These are phyloP conservation scores for Teunomyces kruisii DNA, from an alignment of 805 yeast species.

Conservation along the genomic window DNA sequence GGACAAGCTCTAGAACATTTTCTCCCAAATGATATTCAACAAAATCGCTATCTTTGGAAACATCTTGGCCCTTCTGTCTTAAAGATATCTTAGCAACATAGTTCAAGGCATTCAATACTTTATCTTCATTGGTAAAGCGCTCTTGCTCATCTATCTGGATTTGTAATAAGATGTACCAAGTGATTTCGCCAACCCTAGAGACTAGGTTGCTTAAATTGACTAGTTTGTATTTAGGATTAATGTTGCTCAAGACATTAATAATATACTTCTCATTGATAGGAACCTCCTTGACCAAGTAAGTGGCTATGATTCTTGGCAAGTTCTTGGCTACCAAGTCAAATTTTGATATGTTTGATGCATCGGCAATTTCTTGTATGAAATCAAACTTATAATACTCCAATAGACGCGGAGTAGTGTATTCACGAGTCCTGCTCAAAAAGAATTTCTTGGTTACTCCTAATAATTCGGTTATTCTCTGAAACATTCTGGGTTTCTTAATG, in stretches of 20 bases:
- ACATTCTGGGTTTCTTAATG: conserved; percentile 57
- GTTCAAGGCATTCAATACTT: conserved; percentile 44
- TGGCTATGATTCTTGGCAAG: conserved; percentile 56
- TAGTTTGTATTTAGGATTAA: conserved; percentile 47
- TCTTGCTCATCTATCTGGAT: conserved; percentile 31
- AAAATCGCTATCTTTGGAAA: conserved; percentile 18
- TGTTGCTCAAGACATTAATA: conserved; percentile 51
- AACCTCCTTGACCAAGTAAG: conserved; percentile 51
- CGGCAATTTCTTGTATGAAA: conserved; percentile 62
- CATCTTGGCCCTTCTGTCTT: conserved; percentile 13
- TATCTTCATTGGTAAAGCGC: conserved; percentile 27
- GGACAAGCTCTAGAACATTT: conserved; percentile 68
- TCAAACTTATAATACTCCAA: conserved; percentile 65
- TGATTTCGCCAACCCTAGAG: conserved; percentile 37
- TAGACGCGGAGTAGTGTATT: conserved; percentile 74
- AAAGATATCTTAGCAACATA: conserved; percentile 34
- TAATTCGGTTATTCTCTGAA: conserved; percentile 61
- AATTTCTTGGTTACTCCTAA: conserved; percentile 60
- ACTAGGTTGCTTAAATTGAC: conserved; percentile 33
- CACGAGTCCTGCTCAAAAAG: conserved; percentile 67
- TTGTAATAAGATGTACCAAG: conserved; percentile 35
- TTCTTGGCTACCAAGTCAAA: conserved; percentile 48
- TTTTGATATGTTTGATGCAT: conserved; percentile 45
- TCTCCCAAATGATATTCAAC: conserved; percentile 24
- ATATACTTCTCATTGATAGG: conserved; percentile 50